Conservation (phyloP, 139 green algal genomes). For the Chlorella sp. region DNA sequence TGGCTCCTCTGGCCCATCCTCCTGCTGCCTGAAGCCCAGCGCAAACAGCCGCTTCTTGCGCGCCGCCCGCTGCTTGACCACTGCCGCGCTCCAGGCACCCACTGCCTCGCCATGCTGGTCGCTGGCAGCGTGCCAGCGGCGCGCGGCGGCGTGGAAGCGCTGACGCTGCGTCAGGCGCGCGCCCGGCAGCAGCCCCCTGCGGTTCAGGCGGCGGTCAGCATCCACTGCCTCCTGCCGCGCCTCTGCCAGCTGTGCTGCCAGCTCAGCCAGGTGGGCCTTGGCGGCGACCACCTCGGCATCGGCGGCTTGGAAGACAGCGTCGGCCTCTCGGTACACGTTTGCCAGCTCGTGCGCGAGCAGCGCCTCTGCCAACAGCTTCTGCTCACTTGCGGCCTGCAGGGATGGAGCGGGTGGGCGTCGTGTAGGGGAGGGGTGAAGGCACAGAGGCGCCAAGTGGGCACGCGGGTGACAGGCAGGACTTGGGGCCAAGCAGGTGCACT, state of each 20-base stretch:
- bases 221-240: not conserved
- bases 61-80: not conserved
- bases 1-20: not conserved
- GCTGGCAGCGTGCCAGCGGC: not conserved
- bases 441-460: no score
- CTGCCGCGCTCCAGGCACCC: not conserved
- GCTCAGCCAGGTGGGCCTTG: not conserved
- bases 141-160: not conserved
- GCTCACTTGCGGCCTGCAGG: not conserved
- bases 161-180: not conserved
- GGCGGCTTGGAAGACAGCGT: not conserved
- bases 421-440: no score
- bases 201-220: not conserved
- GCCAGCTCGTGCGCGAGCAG: not conserved
- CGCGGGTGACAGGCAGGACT: no score
- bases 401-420: not conserved
- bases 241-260: not conserved
- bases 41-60: not conserved
- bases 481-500: no score
- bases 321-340: not conserved
- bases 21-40: no score
- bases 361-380: not conserved
- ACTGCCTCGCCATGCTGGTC: not conserved
- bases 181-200: not conserved
- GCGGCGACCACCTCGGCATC: not conserved